Evolutionary conservation across 768 basidiomycete species (phyloP), one percentile per base, ranked within the genome.

Genomic region (Floccularia luteovirens): DNA sequence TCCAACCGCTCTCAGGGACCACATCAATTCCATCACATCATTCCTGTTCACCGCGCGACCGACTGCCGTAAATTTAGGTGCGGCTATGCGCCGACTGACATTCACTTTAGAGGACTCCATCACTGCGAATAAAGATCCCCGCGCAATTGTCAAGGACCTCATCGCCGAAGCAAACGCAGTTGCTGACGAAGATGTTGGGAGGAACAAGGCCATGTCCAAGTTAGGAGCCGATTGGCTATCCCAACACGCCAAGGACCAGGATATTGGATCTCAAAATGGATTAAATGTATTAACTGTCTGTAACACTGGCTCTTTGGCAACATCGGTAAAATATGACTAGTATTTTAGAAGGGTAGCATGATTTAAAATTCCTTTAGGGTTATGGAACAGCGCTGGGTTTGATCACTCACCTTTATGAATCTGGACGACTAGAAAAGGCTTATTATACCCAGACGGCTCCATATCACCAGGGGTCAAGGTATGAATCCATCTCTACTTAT

Each of bases 241-340:
- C 25, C 60, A 76, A 28, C 61, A 63, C 24, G 66, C 72, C 16
- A n/a, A n/a, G n/a, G 69, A 66, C 56, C 48, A 57, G 44, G 52
- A 47, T 19, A 56, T 54, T 35, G 61, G 49, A 1, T 46, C 49
- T n/a, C 65, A 63, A 20, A 64, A 64, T 32, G 70, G 64, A 27
- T 59, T 96, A 43, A 91, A 88, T 54, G 76, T 94, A 14, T 64
- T 96, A 58, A 96, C 93, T 12, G 90, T 97, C 8, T 97, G 93
- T 65, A 97, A 97, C 59, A 98, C 93, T n/a, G 93, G 93, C 3
- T 90, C 86, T 17, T 71, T 98, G 47, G 93, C 94, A 1, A 96
- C 92, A 7, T 94, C 91, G 22, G 91, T 91, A 49, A 35, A 40
- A 38, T 37, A 22, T 32, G 34, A 31, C 22, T 19, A 20, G 28